Conservation (phyloP, 2,329 filamentous ascomycete species). For the Mycosphaerella arachidis region DNA sequence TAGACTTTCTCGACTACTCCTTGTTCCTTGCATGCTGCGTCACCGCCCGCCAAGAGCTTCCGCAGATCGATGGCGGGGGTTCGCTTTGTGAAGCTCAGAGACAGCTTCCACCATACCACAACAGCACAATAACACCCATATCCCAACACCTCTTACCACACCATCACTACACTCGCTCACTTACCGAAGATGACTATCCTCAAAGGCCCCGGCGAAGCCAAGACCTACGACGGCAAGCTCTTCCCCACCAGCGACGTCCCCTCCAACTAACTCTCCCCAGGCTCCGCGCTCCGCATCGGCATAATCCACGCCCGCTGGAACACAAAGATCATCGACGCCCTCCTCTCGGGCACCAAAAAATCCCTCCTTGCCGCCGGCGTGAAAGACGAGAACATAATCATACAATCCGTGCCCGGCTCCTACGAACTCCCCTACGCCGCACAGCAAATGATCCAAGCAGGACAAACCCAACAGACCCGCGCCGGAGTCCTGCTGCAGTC, state of each 20-base stretch:
- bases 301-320: conserved; percentile 98
- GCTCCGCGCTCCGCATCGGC: conserved; percentile 70
- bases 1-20: too few species aligned
- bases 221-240: conserved; percentile 51
- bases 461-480: conserved; percentile 60
- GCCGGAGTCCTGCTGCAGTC: conserved; percentile 55
- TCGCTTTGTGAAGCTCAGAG: too few species aligned
- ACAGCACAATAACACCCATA: too few species aligned
- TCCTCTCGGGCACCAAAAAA: conserved; percentile 75
- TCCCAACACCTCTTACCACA: neutral
- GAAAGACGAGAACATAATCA: conserved; percentile 77
- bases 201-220: conserved; percentile 60
- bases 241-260: neutral
- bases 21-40: too few species aligned
- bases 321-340: conserved; percentile 74
- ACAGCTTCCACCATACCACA: too few species aligned
- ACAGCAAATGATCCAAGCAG: conserved; percentile 60
- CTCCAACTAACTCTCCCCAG: conserved; percentile 27
- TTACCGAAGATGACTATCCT: conserved; percentile 45
- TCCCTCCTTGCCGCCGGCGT: conserved; percentile 76
- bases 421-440: conserved; percentile 93
- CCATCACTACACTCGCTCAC: conserved; percentile 5
- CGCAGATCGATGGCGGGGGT: too few species aligned
- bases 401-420: conserved; percentile 85
- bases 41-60: too few species aligned